Conservation (phyloP, 2,329 filamentous ascomycete species). For the Pseudogymnoascus sp. region DNA sequence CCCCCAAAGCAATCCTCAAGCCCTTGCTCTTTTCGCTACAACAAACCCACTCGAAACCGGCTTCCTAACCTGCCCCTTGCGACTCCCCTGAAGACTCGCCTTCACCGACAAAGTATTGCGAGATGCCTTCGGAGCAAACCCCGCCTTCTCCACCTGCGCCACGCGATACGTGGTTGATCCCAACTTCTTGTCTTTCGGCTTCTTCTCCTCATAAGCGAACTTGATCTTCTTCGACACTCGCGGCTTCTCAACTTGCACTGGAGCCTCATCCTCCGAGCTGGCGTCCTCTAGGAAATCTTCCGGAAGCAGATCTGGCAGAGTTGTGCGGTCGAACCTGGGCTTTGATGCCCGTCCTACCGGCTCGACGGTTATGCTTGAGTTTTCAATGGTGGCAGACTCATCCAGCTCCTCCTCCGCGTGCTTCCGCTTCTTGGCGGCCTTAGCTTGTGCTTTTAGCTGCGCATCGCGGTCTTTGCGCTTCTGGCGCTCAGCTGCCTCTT, state of each 20-base stretch:
- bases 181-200: constrained; percentile 23
- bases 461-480: constrained; percentile 26
- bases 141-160: constrained; percentile 15
- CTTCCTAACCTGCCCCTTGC: constrained; percentile 5
- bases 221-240: constrained; percentile 24
- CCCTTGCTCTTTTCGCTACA: neutral
- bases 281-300: constrained; percentile 26
- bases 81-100: constrained; percentile 14
- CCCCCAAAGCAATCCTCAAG: neutral
- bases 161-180: constrained; percentile 27
- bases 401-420: constrained; percentile 9
- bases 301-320: constrained; percentile 25
- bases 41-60: neutral
- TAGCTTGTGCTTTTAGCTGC: constrained; percentile 22
- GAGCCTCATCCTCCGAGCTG: constrained; percentile 9
- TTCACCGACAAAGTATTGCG: constrained; percentile 21
- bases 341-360: neutral
- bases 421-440: constrained; percentile 22
- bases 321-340: neutral
- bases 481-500: constrained; percentile 21
- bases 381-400: neutral
- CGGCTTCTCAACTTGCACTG: neutral
- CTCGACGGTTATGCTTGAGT: neutral
- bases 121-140: constrained; percentile 25
- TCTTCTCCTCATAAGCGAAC: constrained; percentile 22